Base-by-base conservation (phyloP, 345 rosid genomes). In the Populus simonii region DNA sequence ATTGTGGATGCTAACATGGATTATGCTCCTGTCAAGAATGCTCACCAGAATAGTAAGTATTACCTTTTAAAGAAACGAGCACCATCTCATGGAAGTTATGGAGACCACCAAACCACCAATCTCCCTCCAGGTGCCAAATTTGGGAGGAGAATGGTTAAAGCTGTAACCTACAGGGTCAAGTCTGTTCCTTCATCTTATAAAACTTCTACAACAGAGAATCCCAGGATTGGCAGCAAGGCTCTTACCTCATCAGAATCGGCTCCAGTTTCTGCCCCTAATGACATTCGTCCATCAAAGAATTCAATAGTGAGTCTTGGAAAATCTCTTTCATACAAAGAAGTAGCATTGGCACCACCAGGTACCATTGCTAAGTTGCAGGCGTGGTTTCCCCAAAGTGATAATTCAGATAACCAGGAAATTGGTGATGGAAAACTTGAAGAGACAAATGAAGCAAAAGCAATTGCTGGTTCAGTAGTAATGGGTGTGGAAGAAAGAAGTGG, bases 261-360 rank as follows among this genome's bases (percentile, higher is more conserved):
- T 77, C 70, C 82, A 51, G 78, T 77, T 78, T 77, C 88, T 53
- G 71, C 78, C 71, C 82, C 84, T 47, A 79, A 76, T 85, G 91
- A 88, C 71, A 72, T 71, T 65, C 79, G 73, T 79, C 84, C 80
- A 35, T 23, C 77, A 65, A 90, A 88, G 80, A 86, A 67, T 45
- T 79, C 92, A 51, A 80, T 85, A 62, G 83, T 84, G 51, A 85
- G 89, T 84, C 91, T 89, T 71, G 99, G 97, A 74, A 96, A 93
- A 84, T 93, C 97, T 81, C 97, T 92, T 80, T 96, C 99, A 70
- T 96, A 96, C 87, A 96, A 92, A 89, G 99, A 96, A 86, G 98
- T 96, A 72, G 98, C 99, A 75, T 57, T 96, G 85, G 96, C 99
- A 43, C 99, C 98, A 8, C 98, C 97, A 73, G 99, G 99, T 47